Percentiles rank a stretch among this genome's conserved stretches.
Conservation (phyloP, 495 filamentous ascomycete species). For the Aspergillus nidulans region DNA sequence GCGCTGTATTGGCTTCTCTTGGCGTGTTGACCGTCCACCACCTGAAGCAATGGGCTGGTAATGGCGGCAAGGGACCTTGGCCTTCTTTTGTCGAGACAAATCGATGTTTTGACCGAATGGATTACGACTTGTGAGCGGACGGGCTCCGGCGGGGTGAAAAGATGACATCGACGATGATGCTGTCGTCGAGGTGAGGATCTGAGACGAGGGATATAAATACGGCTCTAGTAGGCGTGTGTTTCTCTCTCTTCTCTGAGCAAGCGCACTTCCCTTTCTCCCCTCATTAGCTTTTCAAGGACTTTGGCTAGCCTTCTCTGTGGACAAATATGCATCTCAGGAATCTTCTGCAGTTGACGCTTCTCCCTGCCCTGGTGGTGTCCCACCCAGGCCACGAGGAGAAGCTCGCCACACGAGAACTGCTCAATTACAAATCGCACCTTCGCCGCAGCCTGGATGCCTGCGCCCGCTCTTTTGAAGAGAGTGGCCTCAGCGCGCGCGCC, state of each 20-base stretch:
- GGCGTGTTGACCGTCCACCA: not conserved
- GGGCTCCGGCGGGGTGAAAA: too few species aligned
- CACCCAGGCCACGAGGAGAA: constrained; percentile 5
- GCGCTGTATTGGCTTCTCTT: constrained; percentile 1
- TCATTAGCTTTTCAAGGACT: not conserved
- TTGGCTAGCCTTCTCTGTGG: too few species aligned
- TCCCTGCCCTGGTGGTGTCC: not conserved
- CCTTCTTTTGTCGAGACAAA: not conserved
- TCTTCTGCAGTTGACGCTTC: not conserved
- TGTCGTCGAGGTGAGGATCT: too few species aligned
- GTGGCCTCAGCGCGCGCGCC: not conserved
- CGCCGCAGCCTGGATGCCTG: not conserved
- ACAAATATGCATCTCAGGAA: not conserved
- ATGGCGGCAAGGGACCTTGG: not conserved
- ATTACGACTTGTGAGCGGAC: not conserved
- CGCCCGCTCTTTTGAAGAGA: not conserved
- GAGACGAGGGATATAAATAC: not conserved
- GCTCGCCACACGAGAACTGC: not conserved
- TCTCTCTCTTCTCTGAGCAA: not conserved
- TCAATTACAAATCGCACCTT: constrained; percentile 1
- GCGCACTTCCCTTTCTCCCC: not conserved
- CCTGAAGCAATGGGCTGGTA: not conserved
- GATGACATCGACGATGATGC: too few species aligned
- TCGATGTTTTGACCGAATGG: too few species aligned
- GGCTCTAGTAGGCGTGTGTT: too few species aligned